Percentiles rank a stretch among this genome's conserved stretches.
phyloP scores from a whole-genome alignment of 345 rosid genomes.

The Citrus reticulata region DNA sequence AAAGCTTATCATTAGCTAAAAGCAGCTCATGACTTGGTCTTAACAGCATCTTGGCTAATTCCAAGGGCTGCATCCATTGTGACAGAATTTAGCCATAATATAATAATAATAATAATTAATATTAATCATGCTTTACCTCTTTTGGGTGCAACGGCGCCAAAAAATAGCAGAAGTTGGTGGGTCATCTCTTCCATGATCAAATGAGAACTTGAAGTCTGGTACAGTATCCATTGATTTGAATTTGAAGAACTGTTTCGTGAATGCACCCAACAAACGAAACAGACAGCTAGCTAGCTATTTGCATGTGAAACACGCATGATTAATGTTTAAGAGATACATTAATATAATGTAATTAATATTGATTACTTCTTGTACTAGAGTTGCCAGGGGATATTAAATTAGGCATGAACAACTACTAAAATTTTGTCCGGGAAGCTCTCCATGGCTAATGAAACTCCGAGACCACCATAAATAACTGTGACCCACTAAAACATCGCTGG shows the following conservation, averaged over 20 bases:
- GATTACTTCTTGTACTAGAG: slow-evolving; percentile 23
- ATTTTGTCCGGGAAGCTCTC: slow-evolving; percentile 35
- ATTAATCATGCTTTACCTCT: slow-evolving; percentile 19
- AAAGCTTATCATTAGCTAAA: background rate
- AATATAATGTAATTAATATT: background rate
- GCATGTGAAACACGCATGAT: no score
- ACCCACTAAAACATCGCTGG: slow-evolving; percentile 31
- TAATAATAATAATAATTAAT: no score
- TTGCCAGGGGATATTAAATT: slow-evolving; percentile 12
- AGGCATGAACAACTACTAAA: slow-evolving; percentile 21
- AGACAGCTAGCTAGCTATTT: no score
- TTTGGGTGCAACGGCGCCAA: slow-evolving; percentile 17
- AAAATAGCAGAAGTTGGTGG: slow-evolving; percentile 22
- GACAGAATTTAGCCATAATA: background rate
- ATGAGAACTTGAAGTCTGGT: slow-evolving; percentile 14
- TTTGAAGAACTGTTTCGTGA: slow-evolving; percentile 1
- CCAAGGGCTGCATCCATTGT: slow-evolving; percentile 13
- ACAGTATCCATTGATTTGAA: background rate
- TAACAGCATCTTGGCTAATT: slow-evolving; percentile 8
- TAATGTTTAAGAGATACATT: no score
- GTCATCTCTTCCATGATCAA: slow-evolving; percentile 17
- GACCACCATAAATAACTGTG: slow-evolving; percentile 32
- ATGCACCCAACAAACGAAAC: background rate
- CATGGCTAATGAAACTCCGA: slow-evolving; percentile 28
- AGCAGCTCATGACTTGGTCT: background rate